Evolutionary conservation across 2,329 filamentous ascomycete species (phyloP), one percentile per base, ranked within the genome.

Genomic region (Xylaria sp.): DNA sequence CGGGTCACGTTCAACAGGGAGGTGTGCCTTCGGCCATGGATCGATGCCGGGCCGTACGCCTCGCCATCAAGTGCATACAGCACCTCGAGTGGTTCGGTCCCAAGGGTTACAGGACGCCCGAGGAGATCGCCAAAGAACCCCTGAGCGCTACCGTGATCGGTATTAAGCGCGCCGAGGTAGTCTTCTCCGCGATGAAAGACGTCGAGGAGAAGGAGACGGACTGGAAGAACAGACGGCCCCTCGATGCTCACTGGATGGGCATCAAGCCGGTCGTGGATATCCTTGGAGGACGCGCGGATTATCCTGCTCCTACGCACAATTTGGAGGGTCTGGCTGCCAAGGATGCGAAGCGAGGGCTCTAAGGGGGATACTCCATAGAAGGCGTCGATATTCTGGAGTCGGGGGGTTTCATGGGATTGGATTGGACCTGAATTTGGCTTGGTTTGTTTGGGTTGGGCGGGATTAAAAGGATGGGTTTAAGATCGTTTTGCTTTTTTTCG

Each of bases 21-120:
- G 93, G 92, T 61, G 92, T 92, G 45, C 95, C 95, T 0, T 96
- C 92, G 2, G 89, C 95, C 6, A 98, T 99, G 94, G 95, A 99
- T 78, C 90, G 95, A 58, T 94, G 94, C 72, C 89, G 95, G 49
- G 94, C 95, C 1, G 91, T 97, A 23, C 87, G 95, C 53, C 89
- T 99, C 73, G 92, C 94, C 9, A 95, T 98, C 78, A 94, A 94
- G 80, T 96, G 92, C 75, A 91, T 98, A 74, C 89, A 97, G 80
- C 93, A 97, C 74, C 82, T 99, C 3, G 95, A 99, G 79, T 78
- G 79, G 21, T 97, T 89, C 72, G 88, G 88, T 6, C 87, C 87
- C 53, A 87, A 87, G 70, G 82, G 84, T 37, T 84, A 85, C 63
- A 82, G 84, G 14, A 64, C 53, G n/a, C 63, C 70, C 1, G 81